Evolutionary conservation across 305 asterid genomes (phyloP).

Genomic region (Solanum aculeatissimum): DNA sequence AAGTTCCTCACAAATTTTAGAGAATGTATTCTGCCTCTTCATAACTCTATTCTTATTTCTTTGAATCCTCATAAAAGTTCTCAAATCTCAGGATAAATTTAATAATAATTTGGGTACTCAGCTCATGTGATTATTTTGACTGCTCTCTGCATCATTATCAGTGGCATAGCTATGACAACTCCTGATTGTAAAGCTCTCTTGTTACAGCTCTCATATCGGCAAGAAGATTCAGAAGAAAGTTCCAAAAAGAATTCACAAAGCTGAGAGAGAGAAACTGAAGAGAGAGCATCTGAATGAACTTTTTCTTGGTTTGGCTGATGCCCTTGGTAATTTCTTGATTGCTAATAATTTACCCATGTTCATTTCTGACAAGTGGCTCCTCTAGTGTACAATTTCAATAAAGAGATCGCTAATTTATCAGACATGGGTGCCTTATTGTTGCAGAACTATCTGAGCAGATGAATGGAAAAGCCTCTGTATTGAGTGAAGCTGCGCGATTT

Average conservation of each 20-base stretch:
- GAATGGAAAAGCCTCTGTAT: conserved; percentile 39
- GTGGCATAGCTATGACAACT: background rate
- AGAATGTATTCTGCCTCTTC: background rate
- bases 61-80: background rate
- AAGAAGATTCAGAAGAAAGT: conserved; percentile 35
- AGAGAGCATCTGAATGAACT: conserved; percentile 50
- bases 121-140: background rate
- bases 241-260: conserved; percentile 49
- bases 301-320: conserved; percentile 46
- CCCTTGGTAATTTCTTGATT: conserved; percentile 34
- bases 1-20: background rate
- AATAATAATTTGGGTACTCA: background rate
- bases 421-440: background rate
- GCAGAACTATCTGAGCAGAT: conserved; percentile 43
- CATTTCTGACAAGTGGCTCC: background rate
- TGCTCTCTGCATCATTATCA: background rate
- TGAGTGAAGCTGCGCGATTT: conserved; percentile 40
- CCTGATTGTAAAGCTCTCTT: background rate
- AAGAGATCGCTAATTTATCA: background rate
- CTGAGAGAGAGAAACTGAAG: conserved; percentile 67
- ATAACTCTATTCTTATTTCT: background rate
- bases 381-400: background rate
- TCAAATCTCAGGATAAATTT: background rate
- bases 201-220: conserved; percentile 23
- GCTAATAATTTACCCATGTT: background rate